phyloP scores from a whole-genome alignment of 2,329 filamentous ascomycete genomes.

The Sclerotinia trifoliorum region DNA sequence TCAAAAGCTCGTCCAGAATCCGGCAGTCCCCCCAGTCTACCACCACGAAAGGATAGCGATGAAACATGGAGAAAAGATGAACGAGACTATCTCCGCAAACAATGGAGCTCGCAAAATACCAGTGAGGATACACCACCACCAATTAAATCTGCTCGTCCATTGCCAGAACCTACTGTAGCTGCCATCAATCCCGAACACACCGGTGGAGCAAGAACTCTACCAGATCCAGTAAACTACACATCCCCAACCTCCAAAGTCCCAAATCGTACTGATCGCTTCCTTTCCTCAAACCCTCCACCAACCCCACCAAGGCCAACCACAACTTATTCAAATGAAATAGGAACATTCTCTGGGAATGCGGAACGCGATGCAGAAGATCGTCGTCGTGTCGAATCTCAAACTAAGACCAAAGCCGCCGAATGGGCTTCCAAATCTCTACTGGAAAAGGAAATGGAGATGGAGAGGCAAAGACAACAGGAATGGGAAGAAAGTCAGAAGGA shows the following conservation, averaged over 20 bases:
- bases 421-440: slow-evolving; percentile 56
- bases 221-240: slow-evolving; percentile 39
- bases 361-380: slow-evolving; percentile 53
- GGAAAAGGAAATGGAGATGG: slow-evolving; percentile 60
- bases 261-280: slow-evolving; percentile 50
- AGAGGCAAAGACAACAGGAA: slow-evolving; percentile 57
- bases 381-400: slow-evolving; percentile 47
- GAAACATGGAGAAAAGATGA: slow-evolving; percentile 52
- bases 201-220: slow-evolving; percentile 42
- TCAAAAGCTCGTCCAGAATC: slow-evolving; percentile 32
- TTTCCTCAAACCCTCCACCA: slow-evolving; percentile 50
- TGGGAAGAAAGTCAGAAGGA: slow-evolving; percentile 73
- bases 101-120: slow-evolving; percentile 38
- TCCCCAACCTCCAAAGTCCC: slow-evolving; percentile 30
- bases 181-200: slow-evolving; percentile 38
- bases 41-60: slow-evolving; percentile 40
- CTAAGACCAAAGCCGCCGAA: slow-evolving; percentile 52
- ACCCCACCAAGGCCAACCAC: slow-evolving; percentile 39
- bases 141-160: slow-evolving; percentile 36
- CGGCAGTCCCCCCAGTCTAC: slow-evolving; percentile 35
- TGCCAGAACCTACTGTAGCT: slow-evolving; percentile 36
- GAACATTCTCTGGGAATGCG: slow-evolving; percentile 43
- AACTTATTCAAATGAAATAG: slow-evolving; percentile 44
- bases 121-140: slow-evolving; percentile 28
- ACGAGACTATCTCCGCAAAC: slow-evolving; percentile 51